Percentiles rank a stretch among this genome's conserved stretches.
Conservation (phyloP, 352 stramenopile genomes). For the Phytophthora uliginosa region DNA sequence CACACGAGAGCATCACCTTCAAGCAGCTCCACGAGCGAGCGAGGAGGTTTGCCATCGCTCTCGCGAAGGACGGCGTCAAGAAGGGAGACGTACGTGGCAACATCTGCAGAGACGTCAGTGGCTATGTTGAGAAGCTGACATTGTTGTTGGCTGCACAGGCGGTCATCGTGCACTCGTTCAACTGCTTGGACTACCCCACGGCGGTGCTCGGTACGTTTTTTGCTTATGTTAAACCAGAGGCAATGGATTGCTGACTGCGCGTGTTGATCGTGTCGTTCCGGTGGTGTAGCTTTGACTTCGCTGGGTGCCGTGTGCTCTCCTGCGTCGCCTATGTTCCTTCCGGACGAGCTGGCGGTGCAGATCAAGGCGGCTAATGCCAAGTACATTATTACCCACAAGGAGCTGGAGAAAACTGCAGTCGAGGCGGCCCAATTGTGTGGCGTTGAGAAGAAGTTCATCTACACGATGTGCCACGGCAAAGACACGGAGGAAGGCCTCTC, state of each 20-base stretch:
- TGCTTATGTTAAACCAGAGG: slow-evolving; percentile 8
- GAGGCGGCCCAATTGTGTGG: slow-evolving; percentile 46
- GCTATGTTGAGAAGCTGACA: slow-evolving; percentile 1
- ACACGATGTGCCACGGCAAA: slow-evolving; percentile 51
- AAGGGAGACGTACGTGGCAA: slow-evolving; percentile 44
- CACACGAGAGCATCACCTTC: slow-evolving; percentile 59
- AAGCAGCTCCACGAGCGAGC: slow-evolving; percentile 48
- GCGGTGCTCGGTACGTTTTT: slow-evolving; percentile 34
- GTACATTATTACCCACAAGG: slow-evolving; percentile 67
- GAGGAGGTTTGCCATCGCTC: slow-evolving; percentile 49
- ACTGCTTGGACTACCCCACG: not conserved
- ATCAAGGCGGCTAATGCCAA: slow-evolving; percentile 54
- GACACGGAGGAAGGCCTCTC: slow-evolving; percentile 41
- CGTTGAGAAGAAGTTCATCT: slow-evolving; percentile 49
- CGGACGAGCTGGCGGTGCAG: slow-evolving; percentile 61
- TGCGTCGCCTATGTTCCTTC: slow-evolving; percentile 66
- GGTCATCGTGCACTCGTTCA: slow-evolving; percentile 34
- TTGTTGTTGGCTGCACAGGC: slow-evolving; percentile 33
- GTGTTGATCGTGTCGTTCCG: not conserved
- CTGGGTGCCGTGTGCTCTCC: slow-evolving; percentile 67
- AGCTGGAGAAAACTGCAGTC: slow-evolving; percentile 54
- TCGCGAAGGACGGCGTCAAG: slow-evolving; percentile 57
- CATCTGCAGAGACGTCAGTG: not conserved
- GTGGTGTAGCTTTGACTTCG: slow-evolving; percentile 49
- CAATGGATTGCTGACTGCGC: slow-evolving; percentile 7